Conservation (phyloP, 495 filamentous ascomycete species). For the Aspergillus leporis region DNA sequence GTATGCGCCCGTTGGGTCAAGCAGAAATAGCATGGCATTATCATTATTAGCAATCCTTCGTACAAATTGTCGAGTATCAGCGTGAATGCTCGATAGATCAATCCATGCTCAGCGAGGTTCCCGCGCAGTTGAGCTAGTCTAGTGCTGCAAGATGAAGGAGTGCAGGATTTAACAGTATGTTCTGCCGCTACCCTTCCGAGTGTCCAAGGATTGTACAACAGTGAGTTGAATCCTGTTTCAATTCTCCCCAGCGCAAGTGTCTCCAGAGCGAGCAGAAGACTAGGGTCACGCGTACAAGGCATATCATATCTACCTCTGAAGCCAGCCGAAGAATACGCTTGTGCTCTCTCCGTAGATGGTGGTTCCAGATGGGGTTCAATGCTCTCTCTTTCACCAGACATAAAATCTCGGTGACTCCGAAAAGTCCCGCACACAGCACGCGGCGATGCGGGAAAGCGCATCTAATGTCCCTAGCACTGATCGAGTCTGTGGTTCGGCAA, state of each 20-base stretch:
- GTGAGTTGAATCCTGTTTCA: neutral
- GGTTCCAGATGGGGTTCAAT: neutral
- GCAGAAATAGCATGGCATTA: neutral
- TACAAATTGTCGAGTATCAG: neutral
- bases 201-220: neutral
- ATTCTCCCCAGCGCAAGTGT: neutral
- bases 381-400: constrained; percentile 2
- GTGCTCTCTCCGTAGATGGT: neutral
- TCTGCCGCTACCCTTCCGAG: neutral
- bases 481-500: neutral
- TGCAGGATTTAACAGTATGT: neutral
- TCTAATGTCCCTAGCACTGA: neutral
- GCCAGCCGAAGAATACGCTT: neutral
- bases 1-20: neutral
- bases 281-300: neutral
- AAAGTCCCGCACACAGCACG: neutral
- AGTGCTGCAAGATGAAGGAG: neutral
- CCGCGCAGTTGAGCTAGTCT: neutral
- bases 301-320: neutral
- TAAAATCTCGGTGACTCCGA: neutral
- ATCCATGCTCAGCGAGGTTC: neutral
- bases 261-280: neutral
- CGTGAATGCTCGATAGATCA: neutral
- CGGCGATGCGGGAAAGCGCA: neutral
- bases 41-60: neutral